Conservation (phyloP, 78 protist species). For the Dictyostelium discoideum region DNA sequence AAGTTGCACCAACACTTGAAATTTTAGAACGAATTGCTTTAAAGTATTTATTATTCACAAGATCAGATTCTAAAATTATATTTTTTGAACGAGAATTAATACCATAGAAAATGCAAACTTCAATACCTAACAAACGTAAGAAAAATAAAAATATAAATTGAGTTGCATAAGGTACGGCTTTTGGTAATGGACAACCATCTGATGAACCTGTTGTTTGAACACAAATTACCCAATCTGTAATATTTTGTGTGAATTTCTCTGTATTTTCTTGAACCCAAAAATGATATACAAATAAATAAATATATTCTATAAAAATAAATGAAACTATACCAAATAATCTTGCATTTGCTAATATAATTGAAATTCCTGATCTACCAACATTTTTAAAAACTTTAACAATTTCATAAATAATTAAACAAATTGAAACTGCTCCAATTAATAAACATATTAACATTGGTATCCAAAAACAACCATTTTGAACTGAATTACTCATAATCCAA, state of each 20-base stretch:
- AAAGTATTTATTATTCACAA: slow-evolving; percentile 47
- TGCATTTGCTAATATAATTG: neutral
- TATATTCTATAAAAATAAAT: slow-evolving; percentile 10
- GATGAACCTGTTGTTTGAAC: neutral
- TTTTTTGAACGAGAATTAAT: slow-evolving; percentile 15
- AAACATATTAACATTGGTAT: slow-evolving; percentile 12
- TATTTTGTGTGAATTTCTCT: neutral
- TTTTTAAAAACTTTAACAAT: slow-evolving; percentile 3
- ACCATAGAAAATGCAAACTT: slow-evolving; percentile 51
- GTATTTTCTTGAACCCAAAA: slow-evolving; percentile 26
- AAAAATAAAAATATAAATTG: slow-evolving; percentile 60
- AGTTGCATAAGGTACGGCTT: slow-evolving; percentile 22
- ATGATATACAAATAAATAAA: slow-evolving; percentile 46
- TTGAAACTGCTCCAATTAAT: slow-evolving; percentile 28
- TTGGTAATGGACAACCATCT: neutral
- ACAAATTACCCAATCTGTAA: slow-evolving; percentile 37
- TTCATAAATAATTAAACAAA: slow-evolving; percentile 40
- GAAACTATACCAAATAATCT: slow-evolving; percentile 37
- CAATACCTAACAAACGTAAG: slow-evolving; percentile 49
- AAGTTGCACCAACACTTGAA: neutral
- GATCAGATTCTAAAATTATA: slow-evolving; percentile 16
- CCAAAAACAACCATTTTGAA: slow-evolving; percentile 58
- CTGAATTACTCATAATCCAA: neutral
- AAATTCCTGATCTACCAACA: neutral
- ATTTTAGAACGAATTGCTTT: neutral